Evolutionary conservation across 495 filamentous ascomycete genomes (phyloP), one percentile per base, ranked within the genome.

Genomic region (Xylaria bambusicola): DNA sequence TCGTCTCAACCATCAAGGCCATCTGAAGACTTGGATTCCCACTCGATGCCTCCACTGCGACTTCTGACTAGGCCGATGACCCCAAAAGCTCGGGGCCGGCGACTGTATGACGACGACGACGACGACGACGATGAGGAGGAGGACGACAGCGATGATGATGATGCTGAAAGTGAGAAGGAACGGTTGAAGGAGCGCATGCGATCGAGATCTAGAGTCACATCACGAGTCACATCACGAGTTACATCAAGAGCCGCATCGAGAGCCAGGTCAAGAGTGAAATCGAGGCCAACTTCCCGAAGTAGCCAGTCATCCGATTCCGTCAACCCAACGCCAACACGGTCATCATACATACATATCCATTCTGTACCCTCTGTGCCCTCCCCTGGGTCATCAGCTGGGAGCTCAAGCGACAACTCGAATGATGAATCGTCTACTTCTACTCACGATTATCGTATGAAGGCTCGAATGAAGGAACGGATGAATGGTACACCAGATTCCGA

Each of bases 311-410:
- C 56, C 62, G 62, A 63, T 4, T 68, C 72, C n/a, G 64, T 68
- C 21, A 69, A 74, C 33, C 54, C 62, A 26, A 79, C 74, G 17
- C 73, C 76, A n/a, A 72, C 65, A n/a, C 55, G 66, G 12, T 76
- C 76, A 10, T 73, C 68, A 18, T 72, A 69, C 44, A 61, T 61
- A 21, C 72, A 76, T 49, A 33, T 52, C 18, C 71, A 73, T 12
- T 78, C 73, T 10, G 73, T 70, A 24, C 75, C 67, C 15, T 80
- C 73, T 44, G 72, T 65, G 44, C 68, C 67, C 44, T 74, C 72
- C 2, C 70, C 68, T 26, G 63, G 67, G 51, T 69, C 73, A 27
- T 73, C 74, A 1, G 69, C 70, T 29, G 70, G 63, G 53, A 72
- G 71, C 47, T 76, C 76, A 2, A 66, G 68, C n/a, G 69, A 66